A percentile compares a stretch with the other conserved stretches of the same genome.
Evolutionary conservation across 2,329 filamentous ascomycete genomes (phyloP).

Genomic region (Fusarium euwallaceae): DNA sequence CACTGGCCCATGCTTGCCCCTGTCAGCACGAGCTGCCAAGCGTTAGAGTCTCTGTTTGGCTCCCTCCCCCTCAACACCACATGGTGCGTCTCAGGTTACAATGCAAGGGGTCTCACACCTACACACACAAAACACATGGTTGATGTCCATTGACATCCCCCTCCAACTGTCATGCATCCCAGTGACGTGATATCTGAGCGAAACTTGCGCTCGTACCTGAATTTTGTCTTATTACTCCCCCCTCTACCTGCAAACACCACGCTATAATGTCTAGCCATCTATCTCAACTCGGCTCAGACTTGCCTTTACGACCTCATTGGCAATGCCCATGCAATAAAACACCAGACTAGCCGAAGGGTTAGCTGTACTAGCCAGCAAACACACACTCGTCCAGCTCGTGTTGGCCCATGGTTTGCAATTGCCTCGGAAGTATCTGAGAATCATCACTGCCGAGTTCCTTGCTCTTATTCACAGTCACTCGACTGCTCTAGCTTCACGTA

Average conservation of each 20-base stretch:
- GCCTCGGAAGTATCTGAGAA: slow-evolving; percentile 82
- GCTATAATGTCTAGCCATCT: neutral
- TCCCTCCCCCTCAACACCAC: slow-evolving; percentile 22
- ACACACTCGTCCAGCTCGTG: slow-evolving; percentile 53
- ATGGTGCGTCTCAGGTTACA: slow-evolving; percentile 30
- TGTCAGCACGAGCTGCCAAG: slow-evolving; percentile 9
- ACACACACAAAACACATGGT: neutral
- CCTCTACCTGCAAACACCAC: slow-evolving; percentile 1
- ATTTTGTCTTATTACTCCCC: slow-evolving; percentile 2
- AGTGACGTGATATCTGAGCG: slow-evolving; percentile 16
- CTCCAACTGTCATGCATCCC: slow-evolving; percentile 16
- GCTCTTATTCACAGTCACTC: slow-evolving; percentile 19
- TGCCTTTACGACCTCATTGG: slow-evolving; percentile 72
- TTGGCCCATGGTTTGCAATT: slow-evolving; percentile 45
- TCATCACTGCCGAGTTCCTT: slow-evolving; percentile 71
- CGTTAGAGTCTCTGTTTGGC: neutral
- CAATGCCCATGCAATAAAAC: slow-evolving; percentile 44
- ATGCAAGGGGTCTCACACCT: neutral
- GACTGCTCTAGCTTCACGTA: slow-evolving; percentile 51
- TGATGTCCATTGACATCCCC: neutral
- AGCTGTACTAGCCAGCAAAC: slow-evolving; percentile 59
- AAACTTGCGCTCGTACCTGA: neutral
- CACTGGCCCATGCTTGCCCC: neutral
- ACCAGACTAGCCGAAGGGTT: slow-evolving; percentile 56
- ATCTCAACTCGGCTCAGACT: slow-evolving; percentile 67